Evolutionary conservation across 75 land plant species (phyloP).

Genomic region (Cryptomeria japonica): DNA sequence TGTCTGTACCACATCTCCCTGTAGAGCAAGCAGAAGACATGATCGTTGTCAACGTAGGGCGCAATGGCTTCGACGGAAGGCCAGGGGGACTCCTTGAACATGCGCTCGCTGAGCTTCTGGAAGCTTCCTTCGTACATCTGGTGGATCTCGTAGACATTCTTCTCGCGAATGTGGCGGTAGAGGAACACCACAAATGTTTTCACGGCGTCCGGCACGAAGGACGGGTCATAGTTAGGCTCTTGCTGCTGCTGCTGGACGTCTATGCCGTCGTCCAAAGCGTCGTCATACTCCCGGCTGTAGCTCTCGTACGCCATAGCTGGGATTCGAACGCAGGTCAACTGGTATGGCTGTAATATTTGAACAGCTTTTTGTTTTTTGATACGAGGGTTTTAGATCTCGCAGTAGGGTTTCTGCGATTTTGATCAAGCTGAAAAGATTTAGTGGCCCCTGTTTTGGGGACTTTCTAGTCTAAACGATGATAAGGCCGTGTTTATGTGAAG

Average conservation of each 20-base stretch:
- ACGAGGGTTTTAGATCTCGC: neutral
- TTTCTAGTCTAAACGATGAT: no score
- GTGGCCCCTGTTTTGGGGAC: neutral
- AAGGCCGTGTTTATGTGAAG: no score
- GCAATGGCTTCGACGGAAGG: constrained; percentile 87
- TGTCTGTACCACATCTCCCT: constrained; percentile 96
- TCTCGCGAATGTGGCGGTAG: constrained; percentile 94
- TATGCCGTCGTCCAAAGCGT: constrained; percentile 19
- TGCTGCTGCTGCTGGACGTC: constrained; percentile 22
- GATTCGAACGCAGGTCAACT: neutral
- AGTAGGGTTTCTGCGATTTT: neutral
- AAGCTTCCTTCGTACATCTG: constrained; percentile 95
- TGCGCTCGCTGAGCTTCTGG: constrained; percentile 77
- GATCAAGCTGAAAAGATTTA: neutral
- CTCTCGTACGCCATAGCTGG: constrained; percentile 7
- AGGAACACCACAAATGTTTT: constrained; percentile 89
- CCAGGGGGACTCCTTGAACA: constrained; percentile 91
- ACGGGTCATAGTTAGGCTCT: constrained; percentile 61
- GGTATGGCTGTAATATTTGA: neutral
- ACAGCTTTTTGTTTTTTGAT: neutral
- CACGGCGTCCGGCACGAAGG: constrained; percentile 87
- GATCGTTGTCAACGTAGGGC: constrained; percentile 87
- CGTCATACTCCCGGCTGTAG: constrained; percentile 11
- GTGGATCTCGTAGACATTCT: constrained; percentile 96
- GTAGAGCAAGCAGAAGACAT: constrained; percentile 86